These are phyloP conservation scores for Pyronema omphalodes DNA, from an alignment of 495 filamentous ascomycete genomes.

Conservation along the genomic window DNA sequence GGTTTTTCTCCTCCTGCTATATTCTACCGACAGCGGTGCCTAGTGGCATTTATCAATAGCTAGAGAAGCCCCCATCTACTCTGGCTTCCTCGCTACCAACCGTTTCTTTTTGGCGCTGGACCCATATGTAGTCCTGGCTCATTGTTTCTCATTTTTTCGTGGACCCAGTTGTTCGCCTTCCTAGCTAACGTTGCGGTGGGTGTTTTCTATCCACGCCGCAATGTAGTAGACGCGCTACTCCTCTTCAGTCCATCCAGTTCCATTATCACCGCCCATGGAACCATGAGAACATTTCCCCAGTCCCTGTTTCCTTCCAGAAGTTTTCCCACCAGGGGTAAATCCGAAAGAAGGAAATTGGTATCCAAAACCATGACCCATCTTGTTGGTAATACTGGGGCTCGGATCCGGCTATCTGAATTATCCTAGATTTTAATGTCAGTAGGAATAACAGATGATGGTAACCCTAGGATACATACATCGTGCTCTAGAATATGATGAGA, in stretches of 20 bases:
- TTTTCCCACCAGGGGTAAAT: conserved; percentile 16
- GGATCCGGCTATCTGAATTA: conserved; percentile 5
- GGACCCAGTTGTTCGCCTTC: conserved; percentile 18
- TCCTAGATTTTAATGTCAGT: not conserved
- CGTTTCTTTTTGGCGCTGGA: conserved; percentile 20
- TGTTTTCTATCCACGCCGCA: not conserved
- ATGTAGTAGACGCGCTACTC: not conserved
- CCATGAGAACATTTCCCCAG: conserved; percentile 18
- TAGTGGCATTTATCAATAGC: conserved; percentile 12
- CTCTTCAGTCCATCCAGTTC: conserved; percentile 24
- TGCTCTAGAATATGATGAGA: not conserved
- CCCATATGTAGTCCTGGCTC: conserved; percentile 21
- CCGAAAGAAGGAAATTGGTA: conserved; percentile 22
- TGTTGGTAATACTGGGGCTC: conserved; percentile 9
- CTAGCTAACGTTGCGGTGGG: conserved; percentile 11
- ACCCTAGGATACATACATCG: not conserved
- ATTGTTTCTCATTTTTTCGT: conserved; percentile 6
- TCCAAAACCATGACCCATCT: conserved; percentile 19
- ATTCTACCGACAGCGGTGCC: not conserved
- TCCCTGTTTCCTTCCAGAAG: conserved; percentile 11
- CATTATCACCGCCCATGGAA: conserved; percentile 21
- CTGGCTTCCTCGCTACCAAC: conserved; percentile 6
- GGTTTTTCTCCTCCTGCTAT: conserved; percentile 8
- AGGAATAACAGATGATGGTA: not conserved
- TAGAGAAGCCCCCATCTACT: conserved; percentile 20